A percentile compares a stretch with the other conserved stretches of the same genome.
Conservation (phyloP, 257 asterid genomes). For the Penstemon newberryi region DNA sequence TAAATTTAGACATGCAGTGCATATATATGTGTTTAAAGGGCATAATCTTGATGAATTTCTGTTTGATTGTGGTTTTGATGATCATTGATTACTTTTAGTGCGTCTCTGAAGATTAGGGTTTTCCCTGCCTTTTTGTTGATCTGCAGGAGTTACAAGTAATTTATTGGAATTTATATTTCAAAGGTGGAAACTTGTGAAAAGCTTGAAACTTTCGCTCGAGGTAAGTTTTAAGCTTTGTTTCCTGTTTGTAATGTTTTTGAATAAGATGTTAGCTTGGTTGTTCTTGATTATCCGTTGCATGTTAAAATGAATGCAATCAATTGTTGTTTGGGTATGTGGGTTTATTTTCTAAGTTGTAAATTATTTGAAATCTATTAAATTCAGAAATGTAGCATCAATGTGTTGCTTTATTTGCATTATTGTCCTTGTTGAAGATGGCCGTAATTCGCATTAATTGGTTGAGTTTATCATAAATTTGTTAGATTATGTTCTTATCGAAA, state of each 20-base stretch:
- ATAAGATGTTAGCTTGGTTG: slow-evolving; percentile 25
- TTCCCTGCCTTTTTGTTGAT: slow-evolving; percentile 30
- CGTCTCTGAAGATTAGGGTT: slow-evolving; percentile 35
- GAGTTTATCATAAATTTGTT: slow-evolving; percentile 3
- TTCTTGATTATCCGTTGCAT: slow-evolving; percentile 28
- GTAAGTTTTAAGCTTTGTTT: slow-evolving; percentile 28
- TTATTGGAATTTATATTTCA: slow-evolving; percentile 32
- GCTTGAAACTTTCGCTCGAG: slow-evolving; percentile 49
- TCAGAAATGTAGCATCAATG: background rate
- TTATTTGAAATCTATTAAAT: background rate
- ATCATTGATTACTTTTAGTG: slow-evolving; percentile 29
- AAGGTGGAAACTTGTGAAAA: slow-evolving; percentile 43
- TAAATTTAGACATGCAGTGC: slow-evolving; percentile 33
- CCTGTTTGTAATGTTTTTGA: background rate
- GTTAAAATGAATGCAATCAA: slow-evolving; percentile 7
- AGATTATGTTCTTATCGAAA: background rate
- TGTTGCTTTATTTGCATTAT: background rate
- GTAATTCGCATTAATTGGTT: slow-evolving; percentile 20
- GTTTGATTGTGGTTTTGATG: slow-evolving; percentile 36
- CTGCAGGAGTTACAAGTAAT: slow-evolving; percentile 37
- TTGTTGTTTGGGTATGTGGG: slow-evolving; percentile 24
- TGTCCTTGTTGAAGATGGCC: background rate
- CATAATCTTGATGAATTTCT: slow-evolving; percentile 34
- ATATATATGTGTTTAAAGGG: slow-evolving; percentile 32
- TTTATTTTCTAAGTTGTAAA: slow-evolving; percentile 20